These are phyloP conservation scores for Dendrobium officinale DNA, from an alignment of 106 monocot species.

Conservation along the genomic window DNA sequence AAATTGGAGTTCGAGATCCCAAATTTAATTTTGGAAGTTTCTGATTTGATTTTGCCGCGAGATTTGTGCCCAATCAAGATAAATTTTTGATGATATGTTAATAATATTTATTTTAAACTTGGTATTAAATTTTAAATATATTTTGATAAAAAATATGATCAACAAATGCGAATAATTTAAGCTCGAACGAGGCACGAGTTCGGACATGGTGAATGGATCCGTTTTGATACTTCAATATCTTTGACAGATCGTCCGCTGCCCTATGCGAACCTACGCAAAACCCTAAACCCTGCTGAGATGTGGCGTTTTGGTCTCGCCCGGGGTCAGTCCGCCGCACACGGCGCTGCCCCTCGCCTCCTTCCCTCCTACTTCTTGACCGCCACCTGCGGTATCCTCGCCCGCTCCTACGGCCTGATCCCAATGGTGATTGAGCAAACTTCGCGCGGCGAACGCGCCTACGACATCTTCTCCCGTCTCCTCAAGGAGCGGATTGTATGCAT, in stretches of 20 bases:
- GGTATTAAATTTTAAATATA: too few species aligned
- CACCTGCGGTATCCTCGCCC: neutral
- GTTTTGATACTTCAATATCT: neutral
- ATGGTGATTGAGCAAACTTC: conserved; percentile 99
- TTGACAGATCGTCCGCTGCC: neutral
- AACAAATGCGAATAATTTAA: too few species aligned
- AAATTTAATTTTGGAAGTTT: too few species aligned
- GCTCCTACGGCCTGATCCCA: conserved; percentile 62
- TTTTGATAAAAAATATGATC: too few species aligned
- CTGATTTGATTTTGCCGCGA: too few species aligned
- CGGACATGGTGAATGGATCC: too few species aligned
- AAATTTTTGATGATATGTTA: too few species aligned
- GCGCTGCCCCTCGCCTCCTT: neutral
- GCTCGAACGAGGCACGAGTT: too few species aligned
- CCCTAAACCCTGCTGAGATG: neutral
- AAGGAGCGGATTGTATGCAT: conserved; percentile 92
- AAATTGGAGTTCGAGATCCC: too few species aligned
- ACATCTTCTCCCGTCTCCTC: conserved; percentile 94
- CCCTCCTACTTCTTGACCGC: neutral
- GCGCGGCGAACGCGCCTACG: conserved; percentile 92
- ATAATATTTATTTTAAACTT: too few species aligned
- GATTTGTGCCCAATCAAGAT: too few species aligned
- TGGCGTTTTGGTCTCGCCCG: neutral
- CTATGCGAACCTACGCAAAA: neutral
- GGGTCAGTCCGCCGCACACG: neutral